Evolutionary conservation across 176 grass and related monocot species (phyloP).

Genomic region (Thinopyrum elongatum): DNA sequence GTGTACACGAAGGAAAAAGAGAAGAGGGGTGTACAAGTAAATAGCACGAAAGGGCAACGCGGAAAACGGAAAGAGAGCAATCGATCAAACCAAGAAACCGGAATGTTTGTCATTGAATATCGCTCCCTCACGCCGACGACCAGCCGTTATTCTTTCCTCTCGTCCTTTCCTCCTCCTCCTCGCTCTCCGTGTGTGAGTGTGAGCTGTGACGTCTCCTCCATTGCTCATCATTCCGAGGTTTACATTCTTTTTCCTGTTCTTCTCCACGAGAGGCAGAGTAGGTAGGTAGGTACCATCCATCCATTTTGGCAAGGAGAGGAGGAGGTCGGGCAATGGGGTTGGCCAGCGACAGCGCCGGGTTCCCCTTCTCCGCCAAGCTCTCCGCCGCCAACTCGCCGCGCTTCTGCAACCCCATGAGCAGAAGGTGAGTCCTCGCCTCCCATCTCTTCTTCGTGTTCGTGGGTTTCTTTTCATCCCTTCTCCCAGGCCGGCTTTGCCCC

Average conservation of each 20-base stretch:
- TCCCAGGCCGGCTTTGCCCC: neutral
- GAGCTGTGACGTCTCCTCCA: neutral
- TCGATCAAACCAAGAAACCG: neutral
- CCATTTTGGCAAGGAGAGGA: neutral
- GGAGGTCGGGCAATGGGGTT: slow-evolving; percentile 26
- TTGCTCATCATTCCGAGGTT: neutral
- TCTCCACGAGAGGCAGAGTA: neutral
- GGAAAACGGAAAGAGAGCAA: neutral
- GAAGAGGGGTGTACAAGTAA: neutral
- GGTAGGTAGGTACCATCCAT: neutral
- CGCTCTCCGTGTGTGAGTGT: neutral
- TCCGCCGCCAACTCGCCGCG: slow-evolving; percentile 35
- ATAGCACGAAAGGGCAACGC: neutral
- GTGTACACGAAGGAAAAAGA: neutral
- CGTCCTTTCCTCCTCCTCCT: slow-evolving; percentile 16
- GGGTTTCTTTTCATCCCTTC: neutral
- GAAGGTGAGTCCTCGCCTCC: slow-evolving; percentile 24
- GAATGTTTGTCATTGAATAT: slow-evolving; percentile 15
- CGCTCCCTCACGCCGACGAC: slow-evolving; percentile 9
- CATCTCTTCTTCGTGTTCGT: neutral
- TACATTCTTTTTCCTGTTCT: neutral
- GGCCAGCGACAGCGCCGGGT: slow-evolving; percentile 25
- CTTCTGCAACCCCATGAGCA: slow-evolving; percentile 40
- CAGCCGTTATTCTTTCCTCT: slow-evolving; percentile 31
- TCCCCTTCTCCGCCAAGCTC: slow-evolving; percentile 38